Conservation (phyloP, 305 asterid genomes). For the Plantago lanceolata region DNA sequence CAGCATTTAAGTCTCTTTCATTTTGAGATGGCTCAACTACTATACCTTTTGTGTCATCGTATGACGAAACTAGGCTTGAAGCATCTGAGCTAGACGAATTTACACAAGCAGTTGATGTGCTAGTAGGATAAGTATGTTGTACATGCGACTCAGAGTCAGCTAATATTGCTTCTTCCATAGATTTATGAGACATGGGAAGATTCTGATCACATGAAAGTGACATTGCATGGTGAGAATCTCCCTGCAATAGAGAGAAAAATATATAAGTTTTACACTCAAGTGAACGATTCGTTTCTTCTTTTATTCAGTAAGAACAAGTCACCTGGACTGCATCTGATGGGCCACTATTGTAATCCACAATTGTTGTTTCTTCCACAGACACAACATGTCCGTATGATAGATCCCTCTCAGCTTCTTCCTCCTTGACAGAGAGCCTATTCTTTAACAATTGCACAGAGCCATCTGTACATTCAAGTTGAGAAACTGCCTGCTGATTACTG, state of each 20-base stretch:
- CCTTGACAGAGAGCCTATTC: constrained; percentile 56
- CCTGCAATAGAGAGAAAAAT: constrained; percentile 31
- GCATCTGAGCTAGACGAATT: constrained; percentile 18
- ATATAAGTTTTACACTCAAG: too few relatives aligned
- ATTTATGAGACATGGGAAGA: constrained; percentile 29
- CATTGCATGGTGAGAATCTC: constrained; percentile 38
- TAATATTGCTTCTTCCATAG: constrained; percentile 34
- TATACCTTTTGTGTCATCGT: constrained; percentile 21
- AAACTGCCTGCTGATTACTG: constrained; percentile 26
- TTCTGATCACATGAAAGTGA: constrained; percentile 42
- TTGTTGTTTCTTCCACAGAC: constrained; percentile 32
- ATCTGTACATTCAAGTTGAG: constrained; percentile 30
- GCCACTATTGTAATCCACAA: constrained; percentile 18
- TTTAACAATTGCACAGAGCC: constrained; percentile 31
- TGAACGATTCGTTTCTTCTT: neutral
- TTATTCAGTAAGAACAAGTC: constrained; percentile 12
- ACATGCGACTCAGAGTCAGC: constrained; percentile 27
- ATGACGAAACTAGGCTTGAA: constrained; percentile 20
- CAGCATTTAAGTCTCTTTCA: constrained; percentile 25
- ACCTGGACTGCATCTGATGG: constrained; percentile 31
- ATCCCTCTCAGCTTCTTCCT: constrained; percentile 71
- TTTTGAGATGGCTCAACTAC: constrained; percentile 20
- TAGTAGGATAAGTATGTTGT: constrained; percentile 26
- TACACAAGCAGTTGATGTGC: constrained; percentile 28
- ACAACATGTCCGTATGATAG: constrained; percentile 36